Evolutionary conservation across 2,329 filamentous ascomycete genomes (phyloP).

Genomic region (Sclerotinia borealis): DNA sequence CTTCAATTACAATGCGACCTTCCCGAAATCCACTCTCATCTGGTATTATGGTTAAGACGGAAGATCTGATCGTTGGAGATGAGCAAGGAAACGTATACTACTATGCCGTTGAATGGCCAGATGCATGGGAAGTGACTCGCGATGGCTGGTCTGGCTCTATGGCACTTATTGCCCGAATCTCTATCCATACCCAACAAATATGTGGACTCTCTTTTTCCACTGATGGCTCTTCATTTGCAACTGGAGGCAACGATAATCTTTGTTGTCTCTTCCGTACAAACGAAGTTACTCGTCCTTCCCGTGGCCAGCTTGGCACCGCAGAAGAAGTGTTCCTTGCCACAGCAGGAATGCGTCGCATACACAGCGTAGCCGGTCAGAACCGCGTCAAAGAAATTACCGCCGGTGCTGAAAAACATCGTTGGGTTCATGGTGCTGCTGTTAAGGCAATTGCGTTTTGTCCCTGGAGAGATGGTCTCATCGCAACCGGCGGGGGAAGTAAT

Average conservation of each 20-base stretch:
- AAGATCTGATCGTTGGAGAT: conserved; percentile 83
- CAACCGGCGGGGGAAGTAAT: conserved; percentile 87
- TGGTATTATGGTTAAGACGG: conserved; percentile 54
- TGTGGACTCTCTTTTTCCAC: conserved; percentile 87
- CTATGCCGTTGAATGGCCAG: conserved; percentile 83
- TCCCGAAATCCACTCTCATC: conserved; percentile 43
- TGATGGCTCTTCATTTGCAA: conserved; percentile 71
- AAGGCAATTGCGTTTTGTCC: conserved; percentile 97
- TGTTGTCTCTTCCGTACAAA: conserved; percentile 69
- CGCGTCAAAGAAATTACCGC: conserved; percentile 42
- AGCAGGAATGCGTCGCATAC: conserved; percentile 30
- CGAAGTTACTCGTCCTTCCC: conserved; percentile 17
- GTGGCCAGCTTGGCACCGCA: conserved; percentile 9
- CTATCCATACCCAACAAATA: conserved; percentile 79
- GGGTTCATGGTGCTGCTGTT: conserved; percentile 78
- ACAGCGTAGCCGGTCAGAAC: conserved; percentile 31
- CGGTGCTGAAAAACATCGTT: conserved; percentile 62
- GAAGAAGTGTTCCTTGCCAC: conserved; percentile 22
- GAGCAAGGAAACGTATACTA: conserved; percentile 78
- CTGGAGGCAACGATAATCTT: conserved; percentile 86
- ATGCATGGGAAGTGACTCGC: conserved; percentile 52
- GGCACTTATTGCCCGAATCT: conserved; percentile 69
- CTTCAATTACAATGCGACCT: conserved; percentile 48
- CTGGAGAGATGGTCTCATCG: conserved; percentile 81
- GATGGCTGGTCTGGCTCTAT: conserved; percentile 73